Base-by-base conservation (phyloP, 2,329 filamentous ascomycete species). In the Escovopsis weberi region DNA sequence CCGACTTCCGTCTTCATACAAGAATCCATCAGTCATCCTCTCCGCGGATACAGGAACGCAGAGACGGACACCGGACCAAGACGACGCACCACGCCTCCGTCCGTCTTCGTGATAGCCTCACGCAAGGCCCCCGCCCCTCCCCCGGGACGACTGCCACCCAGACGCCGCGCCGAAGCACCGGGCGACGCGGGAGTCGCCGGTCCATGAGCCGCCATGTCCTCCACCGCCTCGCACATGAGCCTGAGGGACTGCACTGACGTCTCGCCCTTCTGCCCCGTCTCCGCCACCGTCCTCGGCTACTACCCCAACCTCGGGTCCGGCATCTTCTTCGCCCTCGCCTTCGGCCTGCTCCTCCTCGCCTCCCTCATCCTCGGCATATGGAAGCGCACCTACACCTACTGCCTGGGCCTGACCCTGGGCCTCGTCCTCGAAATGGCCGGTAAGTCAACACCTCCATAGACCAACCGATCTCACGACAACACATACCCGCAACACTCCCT, bases 351-450 rank as follows among this genome's bases (percentile, higher is more conserved):
- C 7, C 51, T 63, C 8, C 38, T 74, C 26, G 58, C 54, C 9
- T 61, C 71, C 26, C 38, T 70, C 15, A 53, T 50, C 33, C 48
- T 68, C 9, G 71, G 71, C 5, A 50, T 69, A 12, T 64, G 65
- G 59, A 68, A 69, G 52, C 65, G 62, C 51, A 77, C 72, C 10
- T 78, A 72, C 69, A 67, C 68, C 0, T 79, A 70, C 49, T 69
- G 64, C 53, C 54, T 53, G 2, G 69, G 71, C 15, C 56, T 77
- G 7, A 57, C 64, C 1, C 59, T 66, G 2, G 75, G 74, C 2
- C 60, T 69, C 37, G 45, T 70, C 2, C 59, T 75, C 23, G 74
- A 78, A 55, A 59, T 67, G 9, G 61, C 68, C 11, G 71, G 70
- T 72, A 53, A 7, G 61, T 52, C 15, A 15, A 15, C 7, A 26